Percentiles rank a stretch among this genome's conserved stretches.
These are phyloP conservation scores for Intubia oerlemansii DNA, from an alignment of 2,329 filamentous ascomycete species.

Conservation along the genomic window DNA sequence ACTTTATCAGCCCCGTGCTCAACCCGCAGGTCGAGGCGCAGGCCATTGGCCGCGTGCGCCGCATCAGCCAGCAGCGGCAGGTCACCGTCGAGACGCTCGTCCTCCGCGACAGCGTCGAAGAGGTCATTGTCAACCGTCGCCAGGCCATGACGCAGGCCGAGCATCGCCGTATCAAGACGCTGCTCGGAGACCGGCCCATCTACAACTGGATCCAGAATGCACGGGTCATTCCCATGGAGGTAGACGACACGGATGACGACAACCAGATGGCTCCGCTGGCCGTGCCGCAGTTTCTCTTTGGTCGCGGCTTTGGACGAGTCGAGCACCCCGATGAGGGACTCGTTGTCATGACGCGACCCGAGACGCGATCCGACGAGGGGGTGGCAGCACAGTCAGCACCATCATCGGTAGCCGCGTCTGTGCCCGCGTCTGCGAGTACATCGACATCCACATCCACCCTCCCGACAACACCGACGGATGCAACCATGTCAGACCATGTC, in stretches of 20 bases:
- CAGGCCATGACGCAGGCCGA: constrained; percentile 53
- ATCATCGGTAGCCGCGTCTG: no score
- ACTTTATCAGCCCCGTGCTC: constrained; percentile 76
- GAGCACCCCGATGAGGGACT: constrained; percentile 24
- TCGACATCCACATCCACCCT: no score
- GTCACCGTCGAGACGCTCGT: constrained; percentile 79
- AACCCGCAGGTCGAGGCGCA: constrained; percentile 73
- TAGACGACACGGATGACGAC: neutral
- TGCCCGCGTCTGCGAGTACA: no score
- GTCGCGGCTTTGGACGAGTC: constrained; percentile 23
- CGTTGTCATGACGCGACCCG: no score
- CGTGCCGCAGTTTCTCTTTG: constrained; percentile 27
- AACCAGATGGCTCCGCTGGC: constrained; percentile 25
- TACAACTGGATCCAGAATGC: constrained; percentile 36
- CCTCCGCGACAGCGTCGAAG: constrained; percentile 60
- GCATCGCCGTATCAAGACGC: constrained; percentile 29
- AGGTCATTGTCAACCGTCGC: constrained; percentile 56
- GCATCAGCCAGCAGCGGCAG: constrained; percentile 61
- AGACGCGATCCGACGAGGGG: no score
- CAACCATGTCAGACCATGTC: no score
- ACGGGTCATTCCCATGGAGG: constrained; percentile 18
- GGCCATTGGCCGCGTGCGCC: constrained; percentile 72
- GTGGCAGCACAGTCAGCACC: no score
- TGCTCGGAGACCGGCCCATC: constrained; percentile 35
- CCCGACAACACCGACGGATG: no score